Base-by-base conservation (phyloP, 2,329 filamentous ascomycete species). In the Boeremia lycopersici region DNA sequence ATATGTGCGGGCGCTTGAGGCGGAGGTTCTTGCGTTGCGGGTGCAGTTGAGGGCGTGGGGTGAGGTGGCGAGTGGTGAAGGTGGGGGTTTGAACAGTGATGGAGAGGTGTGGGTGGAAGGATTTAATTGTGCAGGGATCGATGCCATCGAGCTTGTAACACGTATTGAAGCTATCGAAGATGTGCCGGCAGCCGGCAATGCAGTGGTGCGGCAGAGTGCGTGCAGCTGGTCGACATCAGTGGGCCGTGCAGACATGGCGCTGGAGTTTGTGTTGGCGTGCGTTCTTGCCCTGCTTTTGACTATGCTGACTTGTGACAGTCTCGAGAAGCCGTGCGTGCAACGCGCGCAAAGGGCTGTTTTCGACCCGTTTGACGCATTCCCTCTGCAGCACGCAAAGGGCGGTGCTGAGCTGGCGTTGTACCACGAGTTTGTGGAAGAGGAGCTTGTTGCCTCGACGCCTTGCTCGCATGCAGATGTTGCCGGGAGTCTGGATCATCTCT, bases 181-280 rank as follows among this genome's bases (percentile, higher is more conserved):
- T n/a, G 19, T 41, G 15, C 29, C 46, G 2, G 7, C 8, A 4
- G 19, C n/a, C 1, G 23, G 29, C n/a, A 13, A 15, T 33, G 46
- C 19, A 15, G 23, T 34, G 15, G 30, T 23, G 4, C 28, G 13
- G 11, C 23, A 17, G 5, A 26, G 43, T n/a, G n/a, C 4, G 38
- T 23, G 15, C n/a, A 36, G 12, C 31, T 49, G 33, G 35, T 48
- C 13, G 9, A 38, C 13, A 15, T 41, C 48, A 31, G 41, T 58
- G 15, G 47, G 55, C 30, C 53, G 59, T n/a, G 63, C 60, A 2
- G 55, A 55, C 25, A 35, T 68, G 11, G 66, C 63, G 4, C 61
- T 66, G 55, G 72, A 74, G 29, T 74, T 74, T 40, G 67, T 74
- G 10, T 50, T 74, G n/a, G 69, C 65, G 70, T 74, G 59, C 43